Percentiles rank a stretch among this genome's conserved stretches.
Evolutionary conservation across 805 yeast genomes (phyloP).

Genomic region (Naumovozyma dairenensis): DNA sequence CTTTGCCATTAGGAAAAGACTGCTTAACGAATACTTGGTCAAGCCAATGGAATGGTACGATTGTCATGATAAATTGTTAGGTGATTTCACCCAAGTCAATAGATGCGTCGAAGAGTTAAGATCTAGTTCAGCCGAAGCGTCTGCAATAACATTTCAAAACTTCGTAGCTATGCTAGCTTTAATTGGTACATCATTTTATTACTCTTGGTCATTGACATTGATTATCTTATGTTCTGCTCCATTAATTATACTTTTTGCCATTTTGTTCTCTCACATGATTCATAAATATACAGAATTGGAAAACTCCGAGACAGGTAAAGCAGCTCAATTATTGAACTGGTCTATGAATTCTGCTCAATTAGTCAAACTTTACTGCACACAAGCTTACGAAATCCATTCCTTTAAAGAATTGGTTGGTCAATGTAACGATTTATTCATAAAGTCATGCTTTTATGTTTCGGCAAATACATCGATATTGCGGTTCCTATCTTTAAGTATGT

Average conservation of each 20-base stretch:
- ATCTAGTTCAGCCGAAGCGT: constrained; percentile 55
- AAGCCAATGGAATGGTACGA: constrained; percentile 57
- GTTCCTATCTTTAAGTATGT: constrained; percentile 55
- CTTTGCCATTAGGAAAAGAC: constrained; percentile 38
- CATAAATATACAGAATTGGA: constrained; percentile 43
- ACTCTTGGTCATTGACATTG: constrained; percentile 79
- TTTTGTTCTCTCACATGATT: constrained; percentile 41
- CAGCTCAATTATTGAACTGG: constrained; percentile 65
- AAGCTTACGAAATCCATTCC: constrained; percentile 38
- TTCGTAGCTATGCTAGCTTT: constrained; percentile 44
- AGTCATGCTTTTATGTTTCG: constrained; percentile 39
- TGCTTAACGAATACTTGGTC: constrained; percentile 37
- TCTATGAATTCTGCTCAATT: constrained; percentile 48
- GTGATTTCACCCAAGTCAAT: constrained; percentile 55
- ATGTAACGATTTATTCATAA: constrained; percentile 34
- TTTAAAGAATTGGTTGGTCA: constrained; percentile 29
- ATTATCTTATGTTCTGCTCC: constrained; percentile 72
- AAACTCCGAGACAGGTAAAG: constrained; percentile 44
- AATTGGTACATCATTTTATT: constrained; percentile 55
- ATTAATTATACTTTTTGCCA: constrained; percentile 41
- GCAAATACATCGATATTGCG: constrained; percentile 48
- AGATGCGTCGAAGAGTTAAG: constrained; percentile 68
- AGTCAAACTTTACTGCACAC: constrained; percentile 53
- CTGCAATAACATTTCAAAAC: constrained; percentile 48
- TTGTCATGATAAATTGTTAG: constrained; percentile 41